phyloP scores from a whole-genome alignment of 495 filamentous ascomycete species.

The Schizothecium vesticola region DNA sequence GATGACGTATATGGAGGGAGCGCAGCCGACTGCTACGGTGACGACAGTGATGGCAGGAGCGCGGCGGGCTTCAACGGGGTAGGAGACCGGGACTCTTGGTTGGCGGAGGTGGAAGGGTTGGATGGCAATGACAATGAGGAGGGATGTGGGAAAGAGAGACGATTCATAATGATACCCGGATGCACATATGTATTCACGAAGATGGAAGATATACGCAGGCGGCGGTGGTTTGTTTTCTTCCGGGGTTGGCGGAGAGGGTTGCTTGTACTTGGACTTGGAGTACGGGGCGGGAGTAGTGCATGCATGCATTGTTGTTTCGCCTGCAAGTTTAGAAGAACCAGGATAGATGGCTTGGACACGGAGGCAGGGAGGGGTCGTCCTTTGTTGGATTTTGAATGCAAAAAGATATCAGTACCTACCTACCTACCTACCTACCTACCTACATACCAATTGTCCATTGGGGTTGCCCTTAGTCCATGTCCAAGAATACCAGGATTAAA shows the following conservation, averaged over 20 bases:
- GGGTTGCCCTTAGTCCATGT: too few relatives aligned
- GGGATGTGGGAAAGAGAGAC: neutral
- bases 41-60: too few relatives aligned
- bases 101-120: neutral
- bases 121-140: neutral
- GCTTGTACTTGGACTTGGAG: neutral
- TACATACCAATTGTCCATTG: neutral
- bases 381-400: neutral
- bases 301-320: too few relatives aligned
- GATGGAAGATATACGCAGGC: neutral
- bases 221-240: neutral
- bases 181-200: neutral
- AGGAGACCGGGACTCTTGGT: neutral
- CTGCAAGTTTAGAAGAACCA: too few relatives aligned
- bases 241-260: neutral
- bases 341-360: neutral
- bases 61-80: neutral
- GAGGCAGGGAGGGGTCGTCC: too few relatives aligned
- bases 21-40: too few relatives aligned
- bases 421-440: neutral
- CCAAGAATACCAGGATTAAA: too few relatives aligned
- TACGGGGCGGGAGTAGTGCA: neutral
- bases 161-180: neutral
- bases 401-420: neutral
- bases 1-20: too few relatives aligned